These are phyloP conservation scores for Penicillium sp. DNA, from an alignment of 2,329 filamentous ascomycete species.

Conservation along the genomic window DNA sequence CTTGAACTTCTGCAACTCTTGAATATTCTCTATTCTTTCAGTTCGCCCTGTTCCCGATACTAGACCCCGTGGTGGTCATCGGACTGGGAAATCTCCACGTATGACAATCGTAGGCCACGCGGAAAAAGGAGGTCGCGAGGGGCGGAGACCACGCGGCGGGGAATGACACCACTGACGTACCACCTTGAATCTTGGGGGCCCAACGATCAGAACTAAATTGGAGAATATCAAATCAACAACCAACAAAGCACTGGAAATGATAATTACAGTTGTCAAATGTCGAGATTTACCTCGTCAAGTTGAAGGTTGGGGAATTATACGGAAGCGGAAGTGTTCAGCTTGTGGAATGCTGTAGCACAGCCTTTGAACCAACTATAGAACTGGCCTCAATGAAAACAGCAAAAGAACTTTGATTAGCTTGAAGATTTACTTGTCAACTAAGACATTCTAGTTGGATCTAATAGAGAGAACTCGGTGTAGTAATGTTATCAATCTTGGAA, in stretches of 20 bases:
- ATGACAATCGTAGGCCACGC: constrained; percentile 22
- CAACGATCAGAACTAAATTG: not conserved
- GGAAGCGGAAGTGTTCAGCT: constrained; percentile 8
- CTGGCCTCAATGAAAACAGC: constrained; percentile 6
- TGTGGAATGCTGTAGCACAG: constrained; percentile 7
- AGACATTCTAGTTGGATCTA: too few species aligned
- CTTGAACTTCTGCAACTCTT: not conserved
- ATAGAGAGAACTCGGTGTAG: too few species aligned
- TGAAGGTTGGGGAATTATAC: not conserved
- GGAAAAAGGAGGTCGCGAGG: constrained; percentile 22
- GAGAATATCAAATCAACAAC: not conserved
- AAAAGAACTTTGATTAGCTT: not conserved
- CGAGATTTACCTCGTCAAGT: not conserved
- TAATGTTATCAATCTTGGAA: too few species aligned
- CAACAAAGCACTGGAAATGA: not conserved
- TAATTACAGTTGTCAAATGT: not conserved
- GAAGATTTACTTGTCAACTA: not conserved
- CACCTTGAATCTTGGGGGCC: not conserved
- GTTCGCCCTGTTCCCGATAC: constrained; percentile 5
- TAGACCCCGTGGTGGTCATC: constrained; percentile 20
- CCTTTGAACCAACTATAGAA: not conserved
- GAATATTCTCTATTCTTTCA: not conserved
- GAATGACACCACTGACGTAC: constrained; percentile 1
- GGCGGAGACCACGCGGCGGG: constrained; percentile 19
- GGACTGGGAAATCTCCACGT: constrained; percentile 22